Conservation (phyloP, 1,284 basidiomycete genomes). For the Lentinus polychrous region DNA sequence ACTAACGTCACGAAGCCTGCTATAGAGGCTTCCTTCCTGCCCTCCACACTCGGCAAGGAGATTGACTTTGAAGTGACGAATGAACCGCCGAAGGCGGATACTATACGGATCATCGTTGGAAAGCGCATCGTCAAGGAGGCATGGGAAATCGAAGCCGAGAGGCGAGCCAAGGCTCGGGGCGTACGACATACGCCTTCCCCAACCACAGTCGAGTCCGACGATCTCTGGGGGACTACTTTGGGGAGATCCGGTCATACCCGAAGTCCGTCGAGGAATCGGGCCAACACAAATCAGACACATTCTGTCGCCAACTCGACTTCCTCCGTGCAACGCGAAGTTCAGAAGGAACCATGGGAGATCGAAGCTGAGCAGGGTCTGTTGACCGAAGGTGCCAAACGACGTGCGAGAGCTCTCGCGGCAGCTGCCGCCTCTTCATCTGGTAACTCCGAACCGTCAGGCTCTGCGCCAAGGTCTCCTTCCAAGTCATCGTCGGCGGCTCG, state of each 20-base stretch:
- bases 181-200: constrained; percentile 6
- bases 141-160: constrained; percentile 72
- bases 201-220: no score
- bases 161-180: constrained; percentile 30
- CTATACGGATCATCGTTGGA: constrained; percentile 53
- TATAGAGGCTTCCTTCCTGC: constrained; percentile 36
- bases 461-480: constrained; percentile 3
- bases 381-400: constrained; percentile 27
- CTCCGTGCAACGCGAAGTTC: not conserved
- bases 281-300: not conserved
- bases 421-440: constrained; percentile 11
- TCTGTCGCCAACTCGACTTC: not conserved
- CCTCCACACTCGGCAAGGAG: constrained; percentile 29
- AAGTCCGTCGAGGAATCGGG: constrained; percentile 1
- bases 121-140: constrained; percentile 62
- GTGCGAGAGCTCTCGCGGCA: constrained; percentile 22
- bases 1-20: constrained; percentile 46
- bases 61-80: constrained; percentile 47
- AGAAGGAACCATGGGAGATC: constrained; percentile 31
- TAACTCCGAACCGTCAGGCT: constrained; percentile 11
- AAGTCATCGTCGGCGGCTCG: constrained; percentile 13
- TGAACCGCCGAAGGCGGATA: constrained; percentile 45
- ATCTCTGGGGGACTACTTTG: no score
- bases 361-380: constrained; percentile 30
- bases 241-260: no score